A percentile compares a stretch with the other conserved stretches of the same genome.
phyloP scores from a whole-genome alignment of 1,284 basidiomycete genomes.

The Rhizoctonia solani region DNA sequence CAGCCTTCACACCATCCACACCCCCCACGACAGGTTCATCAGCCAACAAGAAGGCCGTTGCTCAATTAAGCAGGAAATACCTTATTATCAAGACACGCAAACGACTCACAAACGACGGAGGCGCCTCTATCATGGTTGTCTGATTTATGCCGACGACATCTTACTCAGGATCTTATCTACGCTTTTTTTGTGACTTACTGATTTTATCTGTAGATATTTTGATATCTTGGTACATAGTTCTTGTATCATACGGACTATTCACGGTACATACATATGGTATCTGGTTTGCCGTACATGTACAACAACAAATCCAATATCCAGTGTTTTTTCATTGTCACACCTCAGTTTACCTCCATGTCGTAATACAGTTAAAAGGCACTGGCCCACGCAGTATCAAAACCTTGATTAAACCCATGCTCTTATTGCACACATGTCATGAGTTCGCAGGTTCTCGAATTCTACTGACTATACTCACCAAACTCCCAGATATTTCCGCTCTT shows the following conservation, averaged over 20 bases:
- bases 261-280: neutral
- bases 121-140: conserved; percentile 36
- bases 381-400: conserved; percentile 46
- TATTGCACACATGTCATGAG: neutral
- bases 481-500: conserved; percentile 59
- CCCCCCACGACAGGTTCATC: conserved; percentile 10
- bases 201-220: neutral
- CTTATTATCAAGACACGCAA: conserved; percentile 36
- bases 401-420: conserved; percentile 62
- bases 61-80: conserved; percentile 34
- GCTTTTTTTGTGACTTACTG: neutral
- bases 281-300: neutral
- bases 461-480: conserved; percentile 53
- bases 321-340: neutral
- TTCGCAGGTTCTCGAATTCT: conserved; percentile 39
- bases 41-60: conserved; percentile 4
- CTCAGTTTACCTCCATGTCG: no score
- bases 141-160: neutral
- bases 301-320: neutral
- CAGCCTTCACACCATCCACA: conserved; percentile 21
- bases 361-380: conserved; percentile 11
- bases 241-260: neutral
- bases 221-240: neutral
- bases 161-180: neutral
- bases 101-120: conserved; percentile 37